phyloP scores from a whole-genome alignment of 192 early-diverging fungal species.

The Podila minutissima region DNA sequence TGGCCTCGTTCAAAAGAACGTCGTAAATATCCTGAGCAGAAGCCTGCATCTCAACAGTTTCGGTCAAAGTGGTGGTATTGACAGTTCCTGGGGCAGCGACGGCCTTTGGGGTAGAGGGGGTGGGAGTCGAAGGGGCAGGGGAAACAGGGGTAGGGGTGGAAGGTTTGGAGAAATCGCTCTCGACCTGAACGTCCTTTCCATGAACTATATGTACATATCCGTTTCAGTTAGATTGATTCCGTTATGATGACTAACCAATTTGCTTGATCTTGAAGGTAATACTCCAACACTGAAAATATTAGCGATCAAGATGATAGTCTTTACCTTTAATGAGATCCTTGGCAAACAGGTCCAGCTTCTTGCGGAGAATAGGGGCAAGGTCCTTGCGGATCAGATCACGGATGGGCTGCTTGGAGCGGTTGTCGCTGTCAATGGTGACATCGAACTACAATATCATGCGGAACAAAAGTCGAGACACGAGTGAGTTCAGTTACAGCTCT shows the following conservation, averaged over 20 bases:
- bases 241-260: no score
- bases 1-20: constrained; percentile 78
- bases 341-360: constrained; percentile 71
- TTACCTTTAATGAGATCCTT: constrained; percentile 75
- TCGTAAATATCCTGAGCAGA: constrained; percentile 84
- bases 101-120: constrained; percentile 13
- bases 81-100: constrained; percentile 49
- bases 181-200: constrained; percentile 85
- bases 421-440: constrained; percentile 67
- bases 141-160: constrained; percentile 30
- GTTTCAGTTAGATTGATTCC: not conserved
- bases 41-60: constrained; percentile 86
- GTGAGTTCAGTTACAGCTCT: not conserved
- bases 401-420: constrained; percentile 60
- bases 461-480: not conserved
- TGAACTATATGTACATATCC: constrained; percentile 59
- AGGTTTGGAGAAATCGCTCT: constrained; percentile 51
- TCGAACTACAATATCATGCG: constrained; percentile 63
- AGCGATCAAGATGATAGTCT: not conserved
- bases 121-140: constrained; percentile 6
- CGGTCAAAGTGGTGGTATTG: constrained; percentile 73
- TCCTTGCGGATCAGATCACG: constrained; percentile 76
- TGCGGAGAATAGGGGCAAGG: constrained; percentile 69
- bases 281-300: not conserved
- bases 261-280: no score